These are phyloP conservation scores for Wickerhamomyces alni DNA, from an alignment of 805 yeast species.

Conservation along the genomic window DNA sequence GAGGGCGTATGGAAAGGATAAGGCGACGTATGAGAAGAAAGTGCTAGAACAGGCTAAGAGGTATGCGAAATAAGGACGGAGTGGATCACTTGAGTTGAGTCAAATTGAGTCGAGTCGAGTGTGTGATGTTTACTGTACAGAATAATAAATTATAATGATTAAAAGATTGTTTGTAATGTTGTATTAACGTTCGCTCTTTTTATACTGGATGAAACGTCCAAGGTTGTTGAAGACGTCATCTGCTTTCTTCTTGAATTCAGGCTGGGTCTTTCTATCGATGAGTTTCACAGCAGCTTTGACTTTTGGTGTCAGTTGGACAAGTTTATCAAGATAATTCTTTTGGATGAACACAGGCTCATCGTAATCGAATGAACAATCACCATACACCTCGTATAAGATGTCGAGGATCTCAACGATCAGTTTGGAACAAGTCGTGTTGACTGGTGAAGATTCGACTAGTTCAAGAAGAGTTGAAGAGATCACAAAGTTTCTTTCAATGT, in stretches of 20 bases:
- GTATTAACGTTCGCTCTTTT: slow-evolving; percentile 36
- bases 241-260: slow-evolving; percentile 52
- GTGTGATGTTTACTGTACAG: too few species aligned
- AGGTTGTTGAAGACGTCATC: slow-evolving; percentile 65
- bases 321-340: slow-evolving; percentile 36
- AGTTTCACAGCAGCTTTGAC: slow-evolving; percentile 50
- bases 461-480: slow-evolving; percentile 40
- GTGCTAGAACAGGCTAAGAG: slow-evolving; percentile 76
- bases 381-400: slow-evolving; percentile 69
- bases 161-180: too few species aligned
- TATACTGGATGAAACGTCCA: slow-evolving; percentile 74
- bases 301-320: slow-evolving; percentile 39
- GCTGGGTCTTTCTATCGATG: slow-evolving; percentile 58
- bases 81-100: too few species aligned
- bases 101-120: too few species aligned
- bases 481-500: slow-evolving; percentile 35
- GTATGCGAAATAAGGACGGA: slow-evolving; percentile 42
- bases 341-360: slow-evolving; percentile 64
- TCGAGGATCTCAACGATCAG: slow-evolving; percentile 57
- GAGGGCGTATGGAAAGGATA: slow-evolving; percentile 73
- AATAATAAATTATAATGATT: too few species aligned
- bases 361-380: slow-evolving; percentile 62
- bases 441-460: slow-evolving; percentile 22
- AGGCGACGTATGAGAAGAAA: slow-evolving; percentile 61
- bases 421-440: slow-evolving; percentile 25